Conservation (phyloP, 805 yeast species). For the Schwanniomyces sp. region DNA sequence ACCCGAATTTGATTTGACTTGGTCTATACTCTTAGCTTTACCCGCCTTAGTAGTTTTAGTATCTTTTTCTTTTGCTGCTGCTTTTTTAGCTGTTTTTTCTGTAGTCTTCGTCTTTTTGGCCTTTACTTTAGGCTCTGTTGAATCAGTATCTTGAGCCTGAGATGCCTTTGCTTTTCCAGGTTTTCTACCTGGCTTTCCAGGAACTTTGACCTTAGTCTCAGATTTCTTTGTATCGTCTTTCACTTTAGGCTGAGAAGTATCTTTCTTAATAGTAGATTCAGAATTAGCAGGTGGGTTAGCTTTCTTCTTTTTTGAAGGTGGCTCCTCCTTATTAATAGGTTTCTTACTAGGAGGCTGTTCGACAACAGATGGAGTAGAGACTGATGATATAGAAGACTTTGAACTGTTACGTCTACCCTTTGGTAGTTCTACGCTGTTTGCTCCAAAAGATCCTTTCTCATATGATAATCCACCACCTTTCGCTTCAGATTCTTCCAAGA, state of each 20-base stretch:
- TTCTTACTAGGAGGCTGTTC: background rate
- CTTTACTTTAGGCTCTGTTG: background rate
- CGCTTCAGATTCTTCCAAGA: slow-evolving; percentile 48
- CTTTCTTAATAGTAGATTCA: background rate
- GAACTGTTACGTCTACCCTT: background rate
- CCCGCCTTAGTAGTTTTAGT: background rate
- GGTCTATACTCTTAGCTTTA: background rate
- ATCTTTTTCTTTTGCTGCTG: background rate
- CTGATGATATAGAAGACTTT: background rate
- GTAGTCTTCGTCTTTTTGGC: background rate
- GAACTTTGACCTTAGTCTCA: background rate
- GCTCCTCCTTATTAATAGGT: background rate
- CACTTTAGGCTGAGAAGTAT: background rate
- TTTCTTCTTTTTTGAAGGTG: background rate
- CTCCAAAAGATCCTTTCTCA: slow-evolving; percentile 8
- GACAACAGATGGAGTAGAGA: background rate
- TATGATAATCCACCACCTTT: slow-evolving; percentile 21
- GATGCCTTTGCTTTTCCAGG: background rate
- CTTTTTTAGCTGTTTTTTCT: background rate
- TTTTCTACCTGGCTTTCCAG: background rate
- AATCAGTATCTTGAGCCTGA: background rate
- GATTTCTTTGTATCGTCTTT: background rate
- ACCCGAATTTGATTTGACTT: background rate
- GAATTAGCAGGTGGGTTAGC: background rate
- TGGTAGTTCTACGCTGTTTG: background rate